Evolutionary conservation across 192 early-diverging fungal species (phyloP).

Genomic region (Rhizophagus prolifer): DNA sequence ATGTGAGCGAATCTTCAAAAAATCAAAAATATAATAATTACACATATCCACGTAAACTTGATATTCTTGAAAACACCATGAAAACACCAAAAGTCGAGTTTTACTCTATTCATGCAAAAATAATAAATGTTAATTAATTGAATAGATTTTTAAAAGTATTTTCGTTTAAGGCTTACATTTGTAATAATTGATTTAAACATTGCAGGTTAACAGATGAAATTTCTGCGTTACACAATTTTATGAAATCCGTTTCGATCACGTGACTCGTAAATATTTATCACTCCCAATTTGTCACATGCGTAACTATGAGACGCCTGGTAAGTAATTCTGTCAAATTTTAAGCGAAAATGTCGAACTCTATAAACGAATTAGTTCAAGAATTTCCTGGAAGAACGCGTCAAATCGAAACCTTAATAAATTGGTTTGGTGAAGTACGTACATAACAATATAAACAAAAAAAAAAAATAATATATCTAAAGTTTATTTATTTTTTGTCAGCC

Average conservation of each 20-base stretch:
- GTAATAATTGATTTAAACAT: background rate
- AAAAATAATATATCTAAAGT: background rate
- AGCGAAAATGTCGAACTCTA: too few relatives aligned
- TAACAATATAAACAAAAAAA: background rate
- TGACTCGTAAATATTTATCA: too few relatives aligned
- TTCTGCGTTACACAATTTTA: too few relatives aligned
- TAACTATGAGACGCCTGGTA: too few relatives aligned
- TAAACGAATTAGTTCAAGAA: background rate
- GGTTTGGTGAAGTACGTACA: background rate
- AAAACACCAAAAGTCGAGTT: background rate
- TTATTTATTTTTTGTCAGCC: background rate
- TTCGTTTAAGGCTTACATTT: background rate
- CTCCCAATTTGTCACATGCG: too few relatives aligned
- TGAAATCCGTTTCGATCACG: too few relatives aligned
- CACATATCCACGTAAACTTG: background rate
- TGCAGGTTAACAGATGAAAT: background rate
- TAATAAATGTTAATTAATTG: background rate
- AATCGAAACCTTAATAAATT: slow-evolving; percentile 11
- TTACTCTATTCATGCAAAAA: background rate
- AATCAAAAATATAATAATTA: background rate
- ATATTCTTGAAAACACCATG: background rate
- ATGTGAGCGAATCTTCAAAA: too few relatives aligned
- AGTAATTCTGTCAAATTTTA: too few relatives aligned
- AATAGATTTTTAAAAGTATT: background rate
- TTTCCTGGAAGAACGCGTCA: slow-evolving; percentile 8